Percentiles rank a stretch among this genome's conserved stretches.
These are phyloP conservation scores for Pelargonium australe DNA, from an alignment of 441 rosid genomes.

Conservation along the genomic window DNA sequence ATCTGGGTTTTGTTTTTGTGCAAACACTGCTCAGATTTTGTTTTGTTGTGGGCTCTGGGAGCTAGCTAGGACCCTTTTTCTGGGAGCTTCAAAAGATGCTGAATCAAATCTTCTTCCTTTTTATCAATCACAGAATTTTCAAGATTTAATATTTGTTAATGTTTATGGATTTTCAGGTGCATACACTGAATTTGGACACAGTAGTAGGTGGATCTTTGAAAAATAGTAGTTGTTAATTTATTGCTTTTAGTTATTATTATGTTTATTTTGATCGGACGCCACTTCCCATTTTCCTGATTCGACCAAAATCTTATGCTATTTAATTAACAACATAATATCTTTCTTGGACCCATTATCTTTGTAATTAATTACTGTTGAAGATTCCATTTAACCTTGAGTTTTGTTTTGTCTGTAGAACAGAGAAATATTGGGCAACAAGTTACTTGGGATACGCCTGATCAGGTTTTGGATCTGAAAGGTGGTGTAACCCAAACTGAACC, in stretches of 20 bases:
- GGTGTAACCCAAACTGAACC: too few species aligned
- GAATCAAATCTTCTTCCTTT: too few species aligned
- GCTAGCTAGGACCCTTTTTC: too few species aligned
- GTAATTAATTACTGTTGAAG: neutral
- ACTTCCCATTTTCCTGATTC: neutral
- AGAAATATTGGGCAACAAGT: too few species aligned
- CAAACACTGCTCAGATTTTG: too few species aligned
- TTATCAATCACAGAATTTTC: too few species aligned
- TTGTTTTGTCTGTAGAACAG: neutral
- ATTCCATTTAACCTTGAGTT: neutral
- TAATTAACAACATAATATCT: neutral
- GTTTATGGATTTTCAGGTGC: neutral
- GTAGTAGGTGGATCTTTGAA: neutral
- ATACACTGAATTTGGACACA: neutral
- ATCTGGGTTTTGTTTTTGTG: too few species aligned
- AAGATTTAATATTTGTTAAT: too few species aligned
- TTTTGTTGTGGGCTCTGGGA: too few species aligned
- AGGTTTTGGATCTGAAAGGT: too few species aligned
- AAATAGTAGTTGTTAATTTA: neutral
- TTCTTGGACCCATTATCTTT: slow-evolving; percentile 1
- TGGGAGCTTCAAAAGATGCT: too few species aligned
- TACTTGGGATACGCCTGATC: too few species aligned
- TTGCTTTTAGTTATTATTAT: neutral
- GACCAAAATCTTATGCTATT: neutral
- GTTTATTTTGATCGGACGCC: neutral